Conservation (phyloP, 164 flowering plant genomes). For the Piper longum region DNA sequence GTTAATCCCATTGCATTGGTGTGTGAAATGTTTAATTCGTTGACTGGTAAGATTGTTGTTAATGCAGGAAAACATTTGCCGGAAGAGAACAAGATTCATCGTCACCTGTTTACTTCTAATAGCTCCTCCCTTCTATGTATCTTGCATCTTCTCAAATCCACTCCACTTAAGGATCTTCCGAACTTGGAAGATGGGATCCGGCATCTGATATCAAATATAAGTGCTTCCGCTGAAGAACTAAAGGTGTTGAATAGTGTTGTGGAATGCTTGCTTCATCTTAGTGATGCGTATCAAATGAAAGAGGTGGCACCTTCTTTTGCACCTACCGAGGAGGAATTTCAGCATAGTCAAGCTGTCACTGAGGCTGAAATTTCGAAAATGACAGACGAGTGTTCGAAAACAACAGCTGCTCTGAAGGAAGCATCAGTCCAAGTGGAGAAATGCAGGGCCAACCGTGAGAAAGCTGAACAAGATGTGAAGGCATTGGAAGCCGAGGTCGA, state of each 20-base stretch:
- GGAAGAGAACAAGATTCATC: not conserved
- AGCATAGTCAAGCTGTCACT: not conserved
- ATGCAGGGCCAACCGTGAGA: not conserved
- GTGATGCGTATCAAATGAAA: not conserved
- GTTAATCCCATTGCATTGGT: too few species aligned
- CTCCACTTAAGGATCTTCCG: not conserved
- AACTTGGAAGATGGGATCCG: not conserved
- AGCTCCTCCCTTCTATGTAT: not conserved
- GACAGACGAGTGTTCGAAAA: not conserved
- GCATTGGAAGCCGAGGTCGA: not conserved
- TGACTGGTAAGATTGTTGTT: too few species aligned
- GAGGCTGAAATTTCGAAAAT: not conserved
- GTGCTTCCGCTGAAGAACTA: not conserved
- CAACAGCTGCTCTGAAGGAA: not conserved
- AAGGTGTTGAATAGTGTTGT: not conserved
- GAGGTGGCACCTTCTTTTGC: not conserved
- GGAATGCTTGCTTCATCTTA: not conserved
- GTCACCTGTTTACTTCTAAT: not conserved
- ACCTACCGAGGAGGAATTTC: not conserved
- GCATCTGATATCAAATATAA: too few species aligned
- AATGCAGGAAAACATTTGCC: not conserved
- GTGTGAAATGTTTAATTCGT: too few species aligned
- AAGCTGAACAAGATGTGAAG: not conserved
- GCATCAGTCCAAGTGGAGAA: not conserved
- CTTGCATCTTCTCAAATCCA: not conserved